A percentile compares a stretch with the other conserved stretches of the same genome.
Evolutionary conservation across 192 early-diverging fungal species (phyloP).

Genomic region (Bifiguratus adelaidae): DNA sequence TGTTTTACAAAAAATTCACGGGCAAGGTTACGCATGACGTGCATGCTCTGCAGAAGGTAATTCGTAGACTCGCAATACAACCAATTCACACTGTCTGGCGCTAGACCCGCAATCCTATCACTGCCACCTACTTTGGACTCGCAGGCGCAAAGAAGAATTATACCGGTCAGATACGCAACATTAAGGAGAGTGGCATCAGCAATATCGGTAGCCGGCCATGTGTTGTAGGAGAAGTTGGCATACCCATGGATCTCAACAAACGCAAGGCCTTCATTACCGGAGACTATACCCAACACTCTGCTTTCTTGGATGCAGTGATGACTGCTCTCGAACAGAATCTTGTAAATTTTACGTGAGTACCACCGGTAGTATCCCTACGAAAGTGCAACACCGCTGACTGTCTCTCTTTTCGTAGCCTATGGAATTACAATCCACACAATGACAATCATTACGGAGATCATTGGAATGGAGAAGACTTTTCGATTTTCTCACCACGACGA

Average conservation of each 20-base stretch:
- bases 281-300: slow-evolving; percentile 59
- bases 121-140: slow-evolving; percentile 70
- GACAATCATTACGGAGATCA: slow-evolving; percentile 73
- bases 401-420: slow-evolving; percentile 31
- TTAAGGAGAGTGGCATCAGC: slow-evolving; percentile 40
- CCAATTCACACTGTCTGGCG: slow-evolving; percentile 2
- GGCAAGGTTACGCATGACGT: slow-evolving; percentile 74
- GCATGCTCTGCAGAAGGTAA: slow-evolving; percentile 56
- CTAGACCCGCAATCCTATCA: slow-evolving; percentile 61
- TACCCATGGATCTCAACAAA: slow-evolving; percentile 82
- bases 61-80: neutral
- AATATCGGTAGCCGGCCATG: slow-evolving; percentile 54
- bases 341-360: slow-evolving; percentile 59
- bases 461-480: slow-evolving; percentile 84
- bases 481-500: slow-evolving; percentile 43
- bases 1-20: slow-evolving; percentile 64
- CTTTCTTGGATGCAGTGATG: slow-evolving; percentile 70
- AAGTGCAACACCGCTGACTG: neutral
- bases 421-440: slow-evolving; percentile 80
- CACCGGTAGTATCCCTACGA: neutral
- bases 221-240: slow-evolving; percentile 73
- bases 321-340: slow-evolving; percentile 60
- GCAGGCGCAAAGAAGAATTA: slow-evolving; percentile 71
- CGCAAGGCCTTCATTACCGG: slow-evolving; percentile 56
- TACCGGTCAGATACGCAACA: slow-evolving; percentile 55